Base-by-base conservation (phyloP, 495 filamentous ascomycete species). In the Mytilinidion resinicola region DNA sequence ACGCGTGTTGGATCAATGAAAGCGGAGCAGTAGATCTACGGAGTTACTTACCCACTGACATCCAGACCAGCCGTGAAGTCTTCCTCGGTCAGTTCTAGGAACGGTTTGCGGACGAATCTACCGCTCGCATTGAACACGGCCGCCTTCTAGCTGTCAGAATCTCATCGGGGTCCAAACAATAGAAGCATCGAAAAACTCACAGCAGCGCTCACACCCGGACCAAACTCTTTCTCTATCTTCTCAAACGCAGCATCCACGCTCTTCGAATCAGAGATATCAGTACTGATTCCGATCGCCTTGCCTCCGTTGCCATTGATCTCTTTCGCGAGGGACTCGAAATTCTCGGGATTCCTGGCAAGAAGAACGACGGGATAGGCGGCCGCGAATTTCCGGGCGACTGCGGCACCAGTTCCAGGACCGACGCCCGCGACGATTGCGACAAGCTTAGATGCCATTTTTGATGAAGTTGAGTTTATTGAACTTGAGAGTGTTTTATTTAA, bases 71-170 rank as follows among this genome's bases (percentile, higher is more conserved):
- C 62, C 11, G 79, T 68, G 60, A 89, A 87, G 25, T 93, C 88
- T 17, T 83, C 80, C 39, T 80, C 71, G 0, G 72, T 82, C 47
- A 88, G 55, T 59, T 95, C 90, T 15, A 96, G 73, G 66, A 96
- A 95, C 2, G 90, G 88, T 75, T 92, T 93, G 38, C 80, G 75
- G 6, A 83, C 74, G 58, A 89, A 87, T 1, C 82, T 78, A 33
- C 80, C 85, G 3, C 79, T 79, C n/a, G 85, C 83, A 67, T 96
- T 96, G 69, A 88, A 96, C 5, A 97, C 74, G 0, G 90, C 90
- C 0, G 88, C 91, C 9, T 89, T 30, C 25, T 30, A 30, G 25
- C 25, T 30, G 25, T 30, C 25, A 30, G 25, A 30, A 30, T 30
- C 25, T 30, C 42, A 9, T 9, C 42, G 1, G 14, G 42, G 8